Percentiles rank a stretch among this genome's conserved stretches.
phyloP scores from a whole-genome alignment of 2,329 filamentous ascomycete species.

The Tolypocladium inflatum region DNA sequence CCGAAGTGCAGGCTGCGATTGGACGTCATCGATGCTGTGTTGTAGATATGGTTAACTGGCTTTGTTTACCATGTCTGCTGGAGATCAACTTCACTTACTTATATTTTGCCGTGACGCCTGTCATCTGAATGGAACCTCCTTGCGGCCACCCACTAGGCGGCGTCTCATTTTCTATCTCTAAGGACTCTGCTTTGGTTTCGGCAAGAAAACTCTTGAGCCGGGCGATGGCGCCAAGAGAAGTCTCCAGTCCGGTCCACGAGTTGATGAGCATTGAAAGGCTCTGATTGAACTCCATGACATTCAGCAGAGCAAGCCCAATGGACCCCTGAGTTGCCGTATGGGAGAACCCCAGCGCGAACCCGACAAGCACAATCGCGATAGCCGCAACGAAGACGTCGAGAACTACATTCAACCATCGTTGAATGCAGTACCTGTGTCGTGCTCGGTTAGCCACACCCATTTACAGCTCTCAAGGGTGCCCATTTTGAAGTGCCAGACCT shows the following conservation, averaged over 20 bases:
- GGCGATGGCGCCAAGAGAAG: conserved; percentile 5
- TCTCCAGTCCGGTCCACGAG: conserved; percentile 4
- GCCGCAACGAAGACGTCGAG: conserved; percentile 3
- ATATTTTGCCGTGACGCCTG: conserved; percentile 16
- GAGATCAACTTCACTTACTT: conserved; percentile 2
- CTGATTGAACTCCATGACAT: conserved; percentile 1
- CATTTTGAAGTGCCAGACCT: too few relatives aligned
- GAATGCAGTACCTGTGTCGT: conserved; percentile 4
- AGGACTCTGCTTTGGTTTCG: conserved; percentile 1
- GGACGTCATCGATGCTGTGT: background rate
- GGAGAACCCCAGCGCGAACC: background rate
- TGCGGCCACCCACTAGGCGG: conserved; percentile 14
- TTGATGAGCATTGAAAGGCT: background rate
- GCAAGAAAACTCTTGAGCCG: conserved; percentile 11
- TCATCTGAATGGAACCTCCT: conserved; percentile 14
- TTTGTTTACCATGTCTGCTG: background rate
- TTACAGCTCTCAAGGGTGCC: too few relatives aligned
- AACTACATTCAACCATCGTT: conserved; percentile 6
- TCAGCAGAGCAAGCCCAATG: conserved; percentile 1
- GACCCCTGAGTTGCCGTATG: background rate
- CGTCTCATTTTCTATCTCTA: background rate
- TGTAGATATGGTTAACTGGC: background rate
- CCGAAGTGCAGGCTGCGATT: conserved; percentile 4
- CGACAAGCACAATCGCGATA: conserved; percentile 6
- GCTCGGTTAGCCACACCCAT: too few relatives aligned